phyloP scores from a whole-genome alignment of 345 rosid genomes.

The Citrus cavaleriei region DNA sequence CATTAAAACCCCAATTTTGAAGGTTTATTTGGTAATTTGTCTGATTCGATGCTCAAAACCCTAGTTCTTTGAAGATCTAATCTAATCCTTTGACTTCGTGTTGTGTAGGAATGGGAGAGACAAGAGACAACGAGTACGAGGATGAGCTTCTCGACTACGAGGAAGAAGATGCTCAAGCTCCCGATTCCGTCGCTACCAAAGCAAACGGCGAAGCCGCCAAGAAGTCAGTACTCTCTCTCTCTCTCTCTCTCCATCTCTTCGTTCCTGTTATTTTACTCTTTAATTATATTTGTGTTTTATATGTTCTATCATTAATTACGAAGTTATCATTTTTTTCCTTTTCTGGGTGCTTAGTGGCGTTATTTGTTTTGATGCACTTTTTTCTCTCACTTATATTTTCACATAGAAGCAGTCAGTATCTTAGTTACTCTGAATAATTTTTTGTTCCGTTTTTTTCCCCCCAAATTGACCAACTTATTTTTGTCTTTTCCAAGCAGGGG shows the following conservation, averaged over 20 bases:
- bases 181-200: slow-evolving; percentile 59
- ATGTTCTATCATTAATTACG: neutral
- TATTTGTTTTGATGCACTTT: neutral
- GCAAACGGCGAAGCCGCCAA: slow-evolving; percentile 85
- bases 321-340: neutral
- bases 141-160: slow-evolving; percentile 98
- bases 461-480: neutral
- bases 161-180: slow-evolving; percentile 90
- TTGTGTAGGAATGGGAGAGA: slow-evolving; percentile 66
- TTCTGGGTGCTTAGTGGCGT: neutral
- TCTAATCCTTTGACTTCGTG: neutral
- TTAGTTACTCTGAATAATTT: too few relatives aligned
- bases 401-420: too few relatives aligned
- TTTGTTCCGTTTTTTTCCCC: neutral
- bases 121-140: slow-evolving; percentile 97
- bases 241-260: neutral
- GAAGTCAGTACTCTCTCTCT: slow-evolving; percentile 45
- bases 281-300: neutral
- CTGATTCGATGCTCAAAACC: neutral
- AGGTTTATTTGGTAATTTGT: neutral
- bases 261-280: neutral
- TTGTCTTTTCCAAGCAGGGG: slow-evolving; percentile 44
- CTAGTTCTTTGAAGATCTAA: slow-evolving; percentile 6
- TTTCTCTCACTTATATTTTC: too few relatives aligned
- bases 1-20: slow-evolving; percentile 11